Base-by-base conservation (phyloP, 805 yeast species). In the Dipodascopsis tothii region DNA sequence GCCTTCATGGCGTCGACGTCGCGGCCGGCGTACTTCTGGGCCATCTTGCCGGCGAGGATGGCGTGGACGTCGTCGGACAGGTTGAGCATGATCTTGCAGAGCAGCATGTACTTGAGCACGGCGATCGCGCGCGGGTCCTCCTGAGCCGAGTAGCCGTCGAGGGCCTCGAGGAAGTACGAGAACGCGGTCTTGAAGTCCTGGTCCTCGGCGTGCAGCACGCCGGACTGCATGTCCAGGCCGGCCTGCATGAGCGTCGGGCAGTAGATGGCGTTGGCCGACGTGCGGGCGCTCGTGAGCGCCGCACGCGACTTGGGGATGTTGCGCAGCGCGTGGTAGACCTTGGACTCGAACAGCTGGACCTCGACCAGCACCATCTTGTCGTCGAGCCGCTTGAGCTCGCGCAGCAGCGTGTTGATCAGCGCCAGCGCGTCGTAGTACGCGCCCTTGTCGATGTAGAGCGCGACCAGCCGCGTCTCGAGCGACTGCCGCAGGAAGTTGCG, bases 1-100 rank as follows among this genome's bases (percentile, higher is more conserved):
- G 95, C 83, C 63, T 81, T 84, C 95, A 92, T 88, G 16, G 97
- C 96, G 57, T 92, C 97, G 49, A 92, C 82, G 41, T 85, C 94
- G 44, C 77, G 78, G 11, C 90, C 84, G 49, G 83, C 80, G 60
- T 79, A 84, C 61, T 84, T 83, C 45, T 72, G 70, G 3, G 80
- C 80, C 40, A 77, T 71, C 64, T 92, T 90, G 63, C 84, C 81
- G 50, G 73, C 72, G 57, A 92, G 69, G 40, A 92, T 76, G 2
- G 50, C 48, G 56, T 83, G 84, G 35, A 88, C 84, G 57, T 92
- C 98, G 57, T 83, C 92, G 37, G 84, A 75, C 57, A 81, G 67
- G 58, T 85, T 86, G 56, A 86, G 70, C 98, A 92, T 92, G 60
- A 92, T 84, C 67, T 92, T 92, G 51, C 92, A 83, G 53, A 92